Conservation (phyloP, 2,329 filamentous ascomycete genomes). For the Paracorniculantispora psalliotae region DNA sequence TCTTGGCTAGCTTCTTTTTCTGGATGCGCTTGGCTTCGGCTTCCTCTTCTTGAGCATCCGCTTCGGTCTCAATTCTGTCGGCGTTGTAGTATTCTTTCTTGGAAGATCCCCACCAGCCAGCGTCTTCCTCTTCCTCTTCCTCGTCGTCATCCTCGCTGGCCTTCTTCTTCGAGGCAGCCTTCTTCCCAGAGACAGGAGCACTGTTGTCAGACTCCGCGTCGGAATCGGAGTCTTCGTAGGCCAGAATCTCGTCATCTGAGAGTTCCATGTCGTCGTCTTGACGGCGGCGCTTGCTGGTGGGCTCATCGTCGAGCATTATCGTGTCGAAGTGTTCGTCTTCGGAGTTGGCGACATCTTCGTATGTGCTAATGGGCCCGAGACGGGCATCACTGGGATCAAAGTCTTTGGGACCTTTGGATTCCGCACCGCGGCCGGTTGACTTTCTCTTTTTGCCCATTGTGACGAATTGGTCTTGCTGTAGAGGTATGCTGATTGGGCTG, state of each 20-base stretch:
- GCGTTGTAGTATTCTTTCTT: constrained; percentile 91
- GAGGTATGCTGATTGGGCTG: neutral
- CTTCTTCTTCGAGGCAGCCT: constrained; percentile 22
- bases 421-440: constrained; percentile 46
- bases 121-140: constrained; percentile 44
- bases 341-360: constrained; percentile 84
- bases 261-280: constrained; percentile 61
- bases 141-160: constrained; percentile 48
- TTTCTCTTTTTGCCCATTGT: constrained; percentile 67
- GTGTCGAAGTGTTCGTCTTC: constrained; percentile 95
- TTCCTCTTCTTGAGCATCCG: constrained; percentile 81
- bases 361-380: constrained; percentile 57
- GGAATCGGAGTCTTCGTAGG: constrained; percentile 38
- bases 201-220: constrained; percentile 39
- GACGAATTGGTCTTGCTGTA: neutral
- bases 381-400: constrained; percentile 55
- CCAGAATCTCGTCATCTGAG: constrained; percentile 60
- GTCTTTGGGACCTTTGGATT: constrained; percentile 48
- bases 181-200: constrained; percentile 31
- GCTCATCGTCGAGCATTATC: constrained; percentile 77
- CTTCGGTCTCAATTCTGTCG: constrained; percentile 63
- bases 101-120: constrained; percentile 79
- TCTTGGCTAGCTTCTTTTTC: constrained; percentile 81
- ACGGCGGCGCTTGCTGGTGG: constrained; percentile 70
- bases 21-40: constrained; percentile 82